phyloP scores from a whole-genome alignment of 495 filamentous ascomycete species.

The Xylaria bambusicola region DNA sequence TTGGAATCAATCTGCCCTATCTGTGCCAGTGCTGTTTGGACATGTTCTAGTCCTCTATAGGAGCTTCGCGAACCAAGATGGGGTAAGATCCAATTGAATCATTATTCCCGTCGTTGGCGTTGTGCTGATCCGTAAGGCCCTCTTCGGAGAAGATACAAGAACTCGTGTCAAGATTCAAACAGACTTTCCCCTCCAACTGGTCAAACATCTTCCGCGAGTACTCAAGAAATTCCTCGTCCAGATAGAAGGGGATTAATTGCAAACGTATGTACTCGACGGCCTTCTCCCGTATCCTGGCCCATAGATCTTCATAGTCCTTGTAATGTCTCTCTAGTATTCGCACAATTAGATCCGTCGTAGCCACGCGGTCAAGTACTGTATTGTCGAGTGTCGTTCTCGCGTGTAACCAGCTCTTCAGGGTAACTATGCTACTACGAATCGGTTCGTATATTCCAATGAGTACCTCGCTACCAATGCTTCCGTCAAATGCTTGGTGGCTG shows the following conservation, averaged over 20 bases:
- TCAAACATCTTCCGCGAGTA: not conserved
- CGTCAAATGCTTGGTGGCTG: constrained; percentile 1
- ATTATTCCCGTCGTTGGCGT: not conserved
- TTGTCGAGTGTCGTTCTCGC: not conserved
- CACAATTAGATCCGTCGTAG: not conserved
- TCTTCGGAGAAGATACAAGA: not conserved
- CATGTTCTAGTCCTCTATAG: too few species aligned
- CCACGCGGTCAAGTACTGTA: not conserved
- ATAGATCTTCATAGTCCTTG: constrained; percentile 5
- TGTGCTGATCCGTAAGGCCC: not conserved
- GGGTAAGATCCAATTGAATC: not conserved
- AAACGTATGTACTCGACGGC: constrained; percentile 2
- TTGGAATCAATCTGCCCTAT: too few species aligned
- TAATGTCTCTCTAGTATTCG: not conserved
- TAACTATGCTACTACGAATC: not conserved
- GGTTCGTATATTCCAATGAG: not conserved
- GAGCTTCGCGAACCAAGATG: not conserved
- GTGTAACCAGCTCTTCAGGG: not conserved
- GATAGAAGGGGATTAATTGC: not conserved
- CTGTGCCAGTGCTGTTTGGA: too few species aligned
- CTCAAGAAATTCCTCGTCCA: not conserved
- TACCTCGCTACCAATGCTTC: not conserved
- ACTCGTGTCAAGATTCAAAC: too few species aligned
- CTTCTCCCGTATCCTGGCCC: constrained; percentile 2
- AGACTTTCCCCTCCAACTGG: not conserved